A percentile compares a stretch with the other conserved stretches of the same genome.
These are phyloP conservation scores for Flaveria ramosissima DNA, from an alignment of 129 eudicot genomes.

Conservation along the genomic window DNA sequence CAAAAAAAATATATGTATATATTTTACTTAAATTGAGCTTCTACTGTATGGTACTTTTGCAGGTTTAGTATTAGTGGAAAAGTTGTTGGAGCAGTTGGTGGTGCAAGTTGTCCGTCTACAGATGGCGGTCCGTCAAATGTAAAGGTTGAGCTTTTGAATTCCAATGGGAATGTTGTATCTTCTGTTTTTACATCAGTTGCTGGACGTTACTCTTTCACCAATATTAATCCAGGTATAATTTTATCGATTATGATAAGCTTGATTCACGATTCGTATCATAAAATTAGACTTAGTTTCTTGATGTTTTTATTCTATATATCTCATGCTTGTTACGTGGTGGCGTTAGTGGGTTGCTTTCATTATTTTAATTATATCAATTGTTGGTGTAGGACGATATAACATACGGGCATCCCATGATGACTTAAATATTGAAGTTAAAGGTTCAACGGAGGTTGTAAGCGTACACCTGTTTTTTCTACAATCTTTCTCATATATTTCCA, in stretches of 20 bases:
- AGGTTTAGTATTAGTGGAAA: conserved; percentile 86
- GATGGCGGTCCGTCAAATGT: conserved; percentile 88
- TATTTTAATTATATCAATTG: background rate
- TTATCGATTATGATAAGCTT: conserved; percentile 6
- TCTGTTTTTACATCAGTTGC: conserved; percentile 66
- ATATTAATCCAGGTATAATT: conserved; percentile 74
- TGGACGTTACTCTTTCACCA: conserved; percentile 78
- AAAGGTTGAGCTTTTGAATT: conserved; percentile 71
- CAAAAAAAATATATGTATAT: background rate
- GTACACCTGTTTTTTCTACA: conserved; percentile 4
- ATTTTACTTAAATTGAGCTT: conserved; percentile 20
- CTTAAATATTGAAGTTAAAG: conserved; percentile 68
- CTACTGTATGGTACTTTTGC: conserved; percentile 36
- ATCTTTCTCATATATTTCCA: conserved; percentile 13
- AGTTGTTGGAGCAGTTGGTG: conserved; percentile 92
- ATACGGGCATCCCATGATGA: conserved; percentile 74
- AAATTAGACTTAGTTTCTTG: background rate
- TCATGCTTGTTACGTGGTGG: conserved; percentile 26
- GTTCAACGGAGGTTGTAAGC: conserved; percentile 69
- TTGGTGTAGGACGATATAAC: conserved; percentile 70
- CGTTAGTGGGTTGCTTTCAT: conserved; percentile 5
- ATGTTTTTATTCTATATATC: background rate
- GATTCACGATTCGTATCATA: background rate
- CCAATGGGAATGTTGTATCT: conserved; percentile 62
- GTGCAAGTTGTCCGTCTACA: conserved; percentile 63